Evolutionary conservation across 169 alveolate species (phyloP).

Genomic region (Cryptosporidium ubiquitum): DNA sequence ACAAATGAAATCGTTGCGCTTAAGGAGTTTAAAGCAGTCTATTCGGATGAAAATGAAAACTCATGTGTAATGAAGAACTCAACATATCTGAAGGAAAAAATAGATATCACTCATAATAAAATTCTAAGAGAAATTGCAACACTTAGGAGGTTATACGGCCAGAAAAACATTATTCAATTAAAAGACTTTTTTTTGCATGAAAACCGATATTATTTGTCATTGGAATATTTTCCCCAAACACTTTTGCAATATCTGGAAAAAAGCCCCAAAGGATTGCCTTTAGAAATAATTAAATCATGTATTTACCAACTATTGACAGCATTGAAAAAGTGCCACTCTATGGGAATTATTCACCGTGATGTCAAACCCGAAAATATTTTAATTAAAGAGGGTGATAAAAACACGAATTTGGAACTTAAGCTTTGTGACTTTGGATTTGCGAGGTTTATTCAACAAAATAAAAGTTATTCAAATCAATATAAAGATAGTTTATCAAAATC

Average conservation of each 20-base stretch:
- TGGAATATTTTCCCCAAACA: constrained; percentile 91
- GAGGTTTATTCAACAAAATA: constrained; percentile 82
- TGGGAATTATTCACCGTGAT: constrained; percentile 91
- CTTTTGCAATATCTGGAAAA: constrained; percentile 90
- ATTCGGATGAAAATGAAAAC: constrained; percentile 10
- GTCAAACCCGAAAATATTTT: constrained; percentile 93
- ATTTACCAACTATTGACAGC: constrained; percentile 90
- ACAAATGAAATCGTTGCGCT: constrained; percentile 89
- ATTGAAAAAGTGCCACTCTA: constrained; percentile 87
- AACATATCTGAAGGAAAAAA: constrained; percentile 79
- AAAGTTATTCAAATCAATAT: constrained; percentile 27
- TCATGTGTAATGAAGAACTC: neutral
- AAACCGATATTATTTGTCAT: constrained; percentile 89
- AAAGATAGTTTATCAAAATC: constrained; percentile 51
- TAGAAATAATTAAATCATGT: constrained; percentile 84
- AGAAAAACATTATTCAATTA: constrained; percentile 87
- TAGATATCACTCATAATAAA: constrained; percentile 88
- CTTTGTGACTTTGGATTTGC: constrained; percentile 95
- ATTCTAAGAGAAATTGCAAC: constrained; percentile 91
- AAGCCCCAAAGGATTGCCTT: constrained; percentile 86
- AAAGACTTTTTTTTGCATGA: constrained; percentile 91
- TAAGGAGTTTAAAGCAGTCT: constrained; percentile 88
- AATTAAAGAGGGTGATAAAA: constrained; percentile 68
- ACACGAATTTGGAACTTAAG: constrained; percentile 78
- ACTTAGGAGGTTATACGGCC: constrained; percentile 87